Evolutionary conservation across 2,329 filamentous ascomycete species (phyloP).

Genomic region (Alternaria burnsii): DNA sequence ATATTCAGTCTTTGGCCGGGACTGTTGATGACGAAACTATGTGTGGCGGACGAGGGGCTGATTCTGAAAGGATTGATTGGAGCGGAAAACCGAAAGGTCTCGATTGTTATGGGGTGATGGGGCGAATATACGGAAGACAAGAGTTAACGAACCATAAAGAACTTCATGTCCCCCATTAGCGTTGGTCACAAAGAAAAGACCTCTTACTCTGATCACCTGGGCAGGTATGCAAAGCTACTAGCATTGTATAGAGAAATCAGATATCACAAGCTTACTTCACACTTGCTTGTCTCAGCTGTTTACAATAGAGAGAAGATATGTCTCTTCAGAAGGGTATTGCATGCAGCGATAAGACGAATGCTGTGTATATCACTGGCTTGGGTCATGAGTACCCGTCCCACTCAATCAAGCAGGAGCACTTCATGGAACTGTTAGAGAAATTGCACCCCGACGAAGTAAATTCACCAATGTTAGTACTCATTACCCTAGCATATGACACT

Average conservation of each 20-base stretch:
- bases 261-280: background rate
- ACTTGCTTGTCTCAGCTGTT: background rate
- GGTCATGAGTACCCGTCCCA: slow-evolving; percentile 29
- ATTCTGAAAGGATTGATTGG: background rate
- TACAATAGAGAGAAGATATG: background rate
- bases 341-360: background rate
- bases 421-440: slow-evolving; percentile 14
- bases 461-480: slow-evolving; percentile 19
- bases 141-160: background rate
- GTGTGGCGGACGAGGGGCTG: background rate
- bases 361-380: slow-evolving; percentile 28
- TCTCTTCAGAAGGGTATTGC: slow-evolving; percentile 1
- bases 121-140: background rate
- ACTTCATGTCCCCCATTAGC: background rate
- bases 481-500: background rate
- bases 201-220: background rate
- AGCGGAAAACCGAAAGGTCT: background rate
- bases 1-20: background rate
- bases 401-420: slow-evolving; percentile 22
- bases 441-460: slow-evolving; percentile 21
- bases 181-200: background rate
- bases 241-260: background rate
- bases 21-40: background rate
- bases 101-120: background rate
- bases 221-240: background rate